Conservation (phyloP, 768 basidiomycete genomes). For the Russula sp. region DNA sequence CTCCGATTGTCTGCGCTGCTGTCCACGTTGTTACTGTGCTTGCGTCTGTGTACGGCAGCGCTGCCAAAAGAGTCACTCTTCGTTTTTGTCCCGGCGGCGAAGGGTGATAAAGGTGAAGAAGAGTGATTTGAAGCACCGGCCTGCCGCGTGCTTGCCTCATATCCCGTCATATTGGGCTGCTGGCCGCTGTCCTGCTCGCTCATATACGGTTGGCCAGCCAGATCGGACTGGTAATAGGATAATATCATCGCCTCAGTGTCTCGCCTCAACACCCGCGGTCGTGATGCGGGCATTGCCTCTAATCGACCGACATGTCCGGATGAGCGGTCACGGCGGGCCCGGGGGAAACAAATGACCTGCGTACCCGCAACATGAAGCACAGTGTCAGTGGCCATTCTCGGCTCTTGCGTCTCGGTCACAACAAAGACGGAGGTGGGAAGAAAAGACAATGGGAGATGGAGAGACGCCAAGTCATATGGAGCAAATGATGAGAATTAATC, state of each 20-base stretch:
- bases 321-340: neutral
- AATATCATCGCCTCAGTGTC: slow-evolving; percentile 43
- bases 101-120: slow-evolving; percentile 13
- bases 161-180: neutral
- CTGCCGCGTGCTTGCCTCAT: slow-evolving; percentile 6
- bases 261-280: slow-evolving; percentile 26
- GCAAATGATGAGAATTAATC: neutral
- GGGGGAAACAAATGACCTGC: neutral
- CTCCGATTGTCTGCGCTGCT: neutral
- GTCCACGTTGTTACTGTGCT: slow-evolving; percentile 4
- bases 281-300: slow-evolving; percentile 6
- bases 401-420: neutral
- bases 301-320: neutral
- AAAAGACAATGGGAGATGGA: neutral
- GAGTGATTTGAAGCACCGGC: slow-evolving; percentile 1
- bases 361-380: neutral
- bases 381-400: neutral
- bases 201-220: slow-evolving; percentile 33
- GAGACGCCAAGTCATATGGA: too few species aligned
- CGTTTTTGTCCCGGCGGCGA: neutral
- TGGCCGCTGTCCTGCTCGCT: slow-evolving; percentile 12
- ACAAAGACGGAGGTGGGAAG: neutral
- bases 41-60: slow-evolving; percentile 1
- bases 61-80: slow-evolving; percentile 3
- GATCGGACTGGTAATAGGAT: slow-evolving; percentile 50